Percentiles rank a stretch among this genome's conserved stretches.
Conservation (phyloP, 768 basidiomycete genomes). For the Clathrus columnatus region DNA sequence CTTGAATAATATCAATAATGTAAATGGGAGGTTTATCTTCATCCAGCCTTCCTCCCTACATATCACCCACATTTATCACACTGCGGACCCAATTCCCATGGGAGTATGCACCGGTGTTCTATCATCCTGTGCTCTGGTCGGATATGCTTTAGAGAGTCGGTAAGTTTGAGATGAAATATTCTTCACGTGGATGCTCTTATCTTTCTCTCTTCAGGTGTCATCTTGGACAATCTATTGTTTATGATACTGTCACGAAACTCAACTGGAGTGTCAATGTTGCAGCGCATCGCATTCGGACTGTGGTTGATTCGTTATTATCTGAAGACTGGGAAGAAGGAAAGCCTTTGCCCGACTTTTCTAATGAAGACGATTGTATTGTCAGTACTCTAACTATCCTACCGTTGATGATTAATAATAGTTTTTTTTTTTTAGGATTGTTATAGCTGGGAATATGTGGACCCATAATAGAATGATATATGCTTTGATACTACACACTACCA, state of each 20-base stretch:
- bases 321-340: slow-evolving; percentile 26
- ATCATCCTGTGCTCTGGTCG: slow-evolving; percentile 72
- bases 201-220: slow-evolving; percentile 51
- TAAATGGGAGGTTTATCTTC: neutral
- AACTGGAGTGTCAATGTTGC: slow-evolving; percentile 72
- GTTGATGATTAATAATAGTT: neutral
- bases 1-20: neutral
- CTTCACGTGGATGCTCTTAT: neutral
- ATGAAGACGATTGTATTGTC: slow-evolving; percentile 61
- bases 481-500: no score
- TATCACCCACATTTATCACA: slow-evolving; percentile 86
- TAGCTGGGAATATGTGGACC: slow-evolving; percentile 47
- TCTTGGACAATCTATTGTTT: slow-evolving; percentile 69
- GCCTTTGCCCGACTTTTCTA: slow-evolving; percentile 38
- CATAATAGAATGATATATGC: no score
- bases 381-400: slow-evolving; percentile 19
- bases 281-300: slow-evolving; percentile 59
- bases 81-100: slow-evolving; percentile 89
- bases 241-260: slow-evolving; percentile 77
- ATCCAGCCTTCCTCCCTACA: slow-evolving; percentile 61
- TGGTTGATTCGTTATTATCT: slow-evolving; percentile 60
- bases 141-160: slow-evolving; percentile 78
- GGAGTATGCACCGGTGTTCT: slow-evolving; percentile 70
- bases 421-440: slow-evolving; percentile 50
- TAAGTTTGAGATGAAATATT: slow-evolving; percentile 16